Base-by-base conservation (phyloP, 768 basidiomycete genomes). In the Tricholoma bakamatsutake region DNA sequence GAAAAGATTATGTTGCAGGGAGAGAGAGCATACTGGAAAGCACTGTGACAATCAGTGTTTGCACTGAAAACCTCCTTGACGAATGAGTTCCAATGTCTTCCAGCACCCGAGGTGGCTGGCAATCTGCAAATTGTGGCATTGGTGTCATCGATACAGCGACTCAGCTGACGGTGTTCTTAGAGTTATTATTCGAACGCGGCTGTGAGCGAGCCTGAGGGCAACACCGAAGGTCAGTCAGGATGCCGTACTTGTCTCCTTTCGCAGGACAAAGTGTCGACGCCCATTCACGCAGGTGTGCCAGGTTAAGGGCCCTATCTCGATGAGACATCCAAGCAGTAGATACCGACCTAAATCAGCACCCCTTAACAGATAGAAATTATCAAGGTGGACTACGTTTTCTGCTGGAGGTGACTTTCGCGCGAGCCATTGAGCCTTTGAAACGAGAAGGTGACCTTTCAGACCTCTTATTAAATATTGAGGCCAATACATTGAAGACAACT, bases 111-210 rank as follows among this genome's bases (percentile, higher is more conserved):
- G n/a, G n/a, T n/a, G n/a, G n/a, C n/a, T n/a, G n/a, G n/a, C n/a
- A n/a, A n/a, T n/a, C n/a, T n/a, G n/a, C n/a, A n/a, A n/a, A n/a
- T n/a, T n/a, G n/a, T n/a, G n/a, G n/a, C n/a, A n/a, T n/a, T n/a
- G 18, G 52, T 51, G 37, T 56, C 55, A 28, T 52, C 40, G 45
- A 56, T 56, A 43, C 55, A 37, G 4, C 55, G 49, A 51, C 35
- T n/a, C n/a, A n/a, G 49, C 37, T 56, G 55, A 56, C 21, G 15
- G 37, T 57, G 56, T 53, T 57, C 56, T 52, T 53, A 43, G 51
- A 45, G 1, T 35, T 6, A 28, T 46, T 52, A 52, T 57, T 7
- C 18, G 43, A 47, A 57, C 18, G 47, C 56, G 56, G 47, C 15
- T 46, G 40, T 15, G 52, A 56, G 55, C 55, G 21, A 24, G 21